Conservation (phyloP, 2,329 filamentous ascomycete genomes). For the Ceratocystis variospora region DNA sequence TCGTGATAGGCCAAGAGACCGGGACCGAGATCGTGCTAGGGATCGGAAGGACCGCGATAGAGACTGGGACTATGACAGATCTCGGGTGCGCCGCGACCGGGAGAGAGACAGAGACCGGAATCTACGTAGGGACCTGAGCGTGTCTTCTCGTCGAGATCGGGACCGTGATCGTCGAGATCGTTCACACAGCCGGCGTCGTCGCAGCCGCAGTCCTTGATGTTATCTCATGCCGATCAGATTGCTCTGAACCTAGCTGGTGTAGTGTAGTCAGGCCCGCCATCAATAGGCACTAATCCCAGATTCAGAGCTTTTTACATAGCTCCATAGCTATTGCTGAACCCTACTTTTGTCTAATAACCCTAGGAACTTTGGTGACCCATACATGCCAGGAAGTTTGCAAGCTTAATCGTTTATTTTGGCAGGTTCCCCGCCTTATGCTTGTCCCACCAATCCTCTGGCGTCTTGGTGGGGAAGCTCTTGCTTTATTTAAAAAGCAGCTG, state of each 20-base stretch:
- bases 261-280: background rate
- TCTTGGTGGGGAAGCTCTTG: background rate
- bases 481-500: background rate
- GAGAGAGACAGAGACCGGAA: slow-evolving; percentile 20
- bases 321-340: too few species aligned
- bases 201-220: slow-evolving; percentile 7
- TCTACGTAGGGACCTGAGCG: background rate
- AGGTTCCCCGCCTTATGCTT: background rate
- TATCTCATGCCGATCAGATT: background rate
- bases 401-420: background rate
- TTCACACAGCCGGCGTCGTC: slow-evolving; percentile 8
- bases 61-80: slow-evolving; percentile 24
- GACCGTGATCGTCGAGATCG: slow-evolving; percentile 12
- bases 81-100: slow-evolving; percentile 21
- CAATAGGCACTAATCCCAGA: background rate
- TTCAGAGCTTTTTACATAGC: background rate
- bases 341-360: too few species aligned
- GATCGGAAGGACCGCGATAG: slow-evolving; percentile 16
- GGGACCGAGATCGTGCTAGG: slow-evolving; percentile 20
- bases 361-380: background rate
- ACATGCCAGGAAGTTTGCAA: background rate
- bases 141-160: slow-evolving; percentile 14
- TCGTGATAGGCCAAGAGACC: slow-evolving; percentile 20
- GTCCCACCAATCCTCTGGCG: background rate
- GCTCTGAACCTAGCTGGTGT: background rate